A percentile compares a stretch with the other conserved stretches of the same genome.
Evolutionary conservation across 2,329 filamentous ascomycete species (phyloP).

Genomic region (Hortaea sp.): DNA sequence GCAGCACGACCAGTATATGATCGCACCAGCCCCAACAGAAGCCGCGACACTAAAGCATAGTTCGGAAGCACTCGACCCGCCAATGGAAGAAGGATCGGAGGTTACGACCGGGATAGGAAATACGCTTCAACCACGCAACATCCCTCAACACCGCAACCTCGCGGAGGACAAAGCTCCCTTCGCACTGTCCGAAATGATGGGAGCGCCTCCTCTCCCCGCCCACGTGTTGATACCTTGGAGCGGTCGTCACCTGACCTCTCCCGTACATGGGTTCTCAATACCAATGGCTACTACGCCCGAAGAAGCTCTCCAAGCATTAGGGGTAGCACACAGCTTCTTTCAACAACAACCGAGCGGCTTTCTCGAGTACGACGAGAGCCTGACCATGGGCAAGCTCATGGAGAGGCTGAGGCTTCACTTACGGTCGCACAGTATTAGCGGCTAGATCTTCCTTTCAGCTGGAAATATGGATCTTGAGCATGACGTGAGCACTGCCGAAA

Average conservation of each 20-base stretch:
- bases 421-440: conserved; percentile 8
- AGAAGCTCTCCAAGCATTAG: conserved; percentile 71
- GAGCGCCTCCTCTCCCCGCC: conserved; percentile 36
- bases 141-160: conserved; percentile 10
- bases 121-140: conserved; percentile 24
- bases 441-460: not conserved
- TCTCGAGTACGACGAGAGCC: conserved; percentile 66
- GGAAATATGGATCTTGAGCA: no score
- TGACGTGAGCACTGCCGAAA: no score
- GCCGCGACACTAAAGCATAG: conserved; percentile 44
- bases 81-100: conserved; percentile 23
- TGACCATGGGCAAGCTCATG: conserved; percentile 70
- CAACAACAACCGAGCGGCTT: conserved; percentile 59
- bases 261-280: conserved; percentile 41
- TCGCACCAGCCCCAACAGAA: conserved; percentile 42
- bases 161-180: conserved; percentile 3
- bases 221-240: conserved; percentile 13
- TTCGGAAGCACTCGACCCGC: conserved; percentile 28
- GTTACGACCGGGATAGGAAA: conserved; percentile 27
- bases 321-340: conserved; percentile 74
- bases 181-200: conserved; percentile 32
- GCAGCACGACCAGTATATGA: conserved; percentile 52
- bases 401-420: conserved; percentile 63
- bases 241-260: conserved; percentile 20
- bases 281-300: conserved; percentile 50